Percentiles rank a stretch among this genome's conserved stretches.
phyloP scores from a whole-genome alignment of 768 basidiomycete species.

The Auricularia cornea region DNA sequence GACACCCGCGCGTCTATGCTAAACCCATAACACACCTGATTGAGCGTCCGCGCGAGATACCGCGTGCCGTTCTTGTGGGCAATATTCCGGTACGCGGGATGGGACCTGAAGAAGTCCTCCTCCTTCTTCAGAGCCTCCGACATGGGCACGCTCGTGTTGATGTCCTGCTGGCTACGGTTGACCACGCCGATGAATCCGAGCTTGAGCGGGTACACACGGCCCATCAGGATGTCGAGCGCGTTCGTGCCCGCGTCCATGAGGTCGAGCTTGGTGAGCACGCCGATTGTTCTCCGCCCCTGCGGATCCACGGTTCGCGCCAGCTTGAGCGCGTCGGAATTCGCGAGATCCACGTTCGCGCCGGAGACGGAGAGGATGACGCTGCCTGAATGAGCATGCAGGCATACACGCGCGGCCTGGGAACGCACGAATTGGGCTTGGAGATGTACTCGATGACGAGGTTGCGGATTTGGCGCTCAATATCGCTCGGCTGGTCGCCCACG shows the following conservation, averaged over 20 bases:
- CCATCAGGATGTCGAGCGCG: slow-evolving; percentile 90
- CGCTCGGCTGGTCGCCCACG: slow-evolving; percentile 94
- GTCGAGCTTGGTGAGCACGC: slow-evolving; percentile 94
- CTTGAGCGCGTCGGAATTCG: slow-evolving; percentile 96
- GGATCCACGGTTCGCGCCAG: slow-evolving; percentile 93
- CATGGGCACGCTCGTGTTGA: slow-evolving; percentile 82
- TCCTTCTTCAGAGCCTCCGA: slow-evolving; percentile 76
- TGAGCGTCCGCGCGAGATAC: slow-evolving; percentile 86
- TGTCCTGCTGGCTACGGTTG: slow-evolving; percentile 96
- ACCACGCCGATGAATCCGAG: slow-evolving; percentile 98
- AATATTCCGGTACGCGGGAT: slow-evolving; percentile 89
- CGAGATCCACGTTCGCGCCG: slow-evolving; percentile 95
- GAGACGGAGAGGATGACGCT: slow-evolving; percentile 97
- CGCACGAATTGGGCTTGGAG: slow-evolving; percentile 89
- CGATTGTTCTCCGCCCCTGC: slow-evolving; percentile 92
- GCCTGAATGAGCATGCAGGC: not conserved
- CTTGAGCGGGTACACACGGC: slow-evolving; percentile 95
- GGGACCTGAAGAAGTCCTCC: slow-evolving; percentile 82
- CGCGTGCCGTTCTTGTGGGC: slow-evolving; percentile 97
- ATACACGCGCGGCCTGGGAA: not conserved
- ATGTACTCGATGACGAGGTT: slow-evolving; percentile 93
- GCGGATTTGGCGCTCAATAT: slow-evolving; percentile 95
- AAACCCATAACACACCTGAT: slow-evolving; percentile 53
- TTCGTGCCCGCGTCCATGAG: slow-evolving; percentile 99
- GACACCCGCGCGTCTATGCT: not conserved